Evolutionary conservation across 305 asterid species (phyloP).

Genomic region (Fraxinus nigra): DNA sequence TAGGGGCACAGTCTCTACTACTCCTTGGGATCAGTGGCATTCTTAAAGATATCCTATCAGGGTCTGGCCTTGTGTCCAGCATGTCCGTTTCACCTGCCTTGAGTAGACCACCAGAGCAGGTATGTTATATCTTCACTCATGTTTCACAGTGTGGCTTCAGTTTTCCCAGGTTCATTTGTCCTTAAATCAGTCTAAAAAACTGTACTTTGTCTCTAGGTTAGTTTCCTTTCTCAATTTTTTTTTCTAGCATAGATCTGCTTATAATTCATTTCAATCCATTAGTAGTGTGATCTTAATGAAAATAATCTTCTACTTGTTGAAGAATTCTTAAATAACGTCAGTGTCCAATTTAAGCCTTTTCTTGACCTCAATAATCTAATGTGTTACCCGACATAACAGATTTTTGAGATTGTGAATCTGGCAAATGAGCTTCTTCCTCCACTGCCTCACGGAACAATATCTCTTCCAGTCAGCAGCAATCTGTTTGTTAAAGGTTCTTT

Average conservation of each 20-base stretch:
- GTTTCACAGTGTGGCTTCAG: conserved; percentile 6
- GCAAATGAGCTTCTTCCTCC: conserved; percentile 99
- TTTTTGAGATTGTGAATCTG: conserved; percentile 95
- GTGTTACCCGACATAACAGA: conserved; percentile 28
- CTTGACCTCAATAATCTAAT: background rate
- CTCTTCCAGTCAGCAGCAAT: conserved; percentile 74
- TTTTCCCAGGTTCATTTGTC: background rate
- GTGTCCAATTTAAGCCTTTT: background rate
- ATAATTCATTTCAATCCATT: background rate
- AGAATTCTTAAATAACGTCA: background rate
- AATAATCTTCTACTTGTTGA: background rate
- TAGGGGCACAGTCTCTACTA: conserved; percentile 81
- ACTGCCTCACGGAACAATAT: conserved; percentile 87
- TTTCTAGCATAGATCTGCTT: background rate
- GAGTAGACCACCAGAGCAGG: conserved; percentile 98
- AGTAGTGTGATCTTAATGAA: background rate
- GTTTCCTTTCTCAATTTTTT: background rate
- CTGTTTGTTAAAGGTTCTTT: conserved; percentile 58
- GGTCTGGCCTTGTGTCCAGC: conserved; percentile 76
- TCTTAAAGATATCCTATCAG: conserved; percentile 86
- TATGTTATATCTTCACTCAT: conserved; percentile 26
- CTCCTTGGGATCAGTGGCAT: conserved; percentile 93
- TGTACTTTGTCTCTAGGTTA: background rate
- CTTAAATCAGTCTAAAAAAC: background rate
- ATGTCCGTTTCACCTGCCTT: conserved; percentile 90